Evolutionary conservation across 768 basidiomycete genomes (phyloP).

Genomic region (Pulveroboletus sp.): DNA sequence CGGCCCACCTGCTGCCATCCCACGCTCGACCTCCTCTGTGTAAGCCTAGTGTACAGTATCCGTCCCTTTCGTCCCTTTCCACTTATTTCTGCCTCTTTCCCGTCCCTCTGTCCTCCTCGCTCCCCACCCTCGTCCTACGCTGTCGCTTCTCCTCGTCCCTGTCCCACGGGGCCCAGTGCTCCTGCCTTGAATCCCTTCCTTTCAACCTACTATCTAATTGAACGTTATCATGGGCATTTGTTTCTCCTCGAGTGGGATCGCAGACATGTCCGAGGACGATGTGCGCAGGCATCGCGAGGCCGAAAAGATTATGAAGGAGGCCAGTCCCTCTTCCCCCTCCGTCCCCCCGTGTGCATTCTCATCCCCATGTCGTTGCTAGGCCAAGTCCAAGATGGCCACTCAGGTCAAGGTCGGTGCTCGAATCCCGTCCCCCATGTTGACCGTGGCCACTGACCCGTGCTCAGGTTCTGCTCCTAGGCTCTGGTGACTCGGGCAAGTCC

Average conservation of each 20-base stretch:
- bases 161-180: conserved; percentile 14
- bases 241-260: conserved; percentile 52
- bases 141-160: background rate
- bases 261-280: conserved; percentile 67
- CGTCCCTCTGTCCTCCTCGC: background rate
- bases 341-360: background rate
- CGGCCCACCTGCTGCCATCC: background rate
- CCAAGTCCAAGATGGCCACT: conserved; percentile 61
- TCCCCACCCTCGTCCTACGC: background rate
- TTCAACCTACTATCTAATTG: conserved; percentile 3
- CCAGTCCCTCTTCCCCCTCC: conserved; percentile 29
- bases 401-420: conserved; percentile 67
- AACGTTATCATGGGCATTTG: conserved; percentile 64
- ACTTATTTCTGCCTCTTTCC: background rate
- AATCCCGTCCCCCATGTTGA: background rate
- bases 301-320: conserved; percentile 76
- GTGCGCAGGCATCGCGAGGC: conserved; percentile 60
- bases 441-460: background rate
- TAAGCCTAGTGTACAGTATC: conserved; percentile 12
- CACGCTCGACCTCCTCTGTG: conserved; percentile 16
- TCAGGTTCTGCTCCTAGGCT: conserved; percentile 84
- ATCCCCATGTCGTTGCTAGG: conserved; percentile 37
- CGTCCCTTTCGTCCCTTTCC: background rate
- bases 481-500: conserved; percentile 91
- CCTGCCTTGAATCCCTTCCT: background rate